phyloP scores from a whole-genome alignment of 1,139 yeast species.

The Zygosaccharomyces sapae region DNA sequence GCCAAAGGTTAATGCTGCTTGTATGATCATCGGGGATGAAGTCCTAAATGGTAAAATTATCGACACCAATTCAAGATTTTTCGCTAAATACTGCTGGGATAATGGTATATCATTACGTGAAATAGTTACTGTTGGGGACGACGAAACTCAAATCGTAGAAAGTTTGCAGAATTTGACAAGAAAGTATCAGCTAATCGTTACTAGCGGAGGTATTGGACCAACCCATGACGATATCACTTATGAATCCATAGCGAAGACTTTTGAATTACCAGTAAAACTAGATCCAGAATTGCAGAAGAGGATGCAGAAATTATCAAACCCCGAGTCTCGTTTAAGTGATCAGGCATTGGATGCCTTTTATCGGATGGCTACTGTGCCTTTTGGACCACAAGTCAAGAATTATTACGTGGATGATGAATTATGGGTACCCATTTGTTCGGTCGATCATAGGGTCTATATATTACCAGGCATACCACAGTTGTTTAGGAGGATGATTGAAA shows the following conservation, averaged over 20 bases:
- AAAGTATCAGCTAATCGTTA: constrained; percentile 64
- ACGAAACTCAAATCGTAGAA: constrained; percentile 56
- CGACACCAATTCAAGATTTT: constrained; percentile 71
- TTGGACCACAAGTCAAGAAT: constrained; percentile 46
- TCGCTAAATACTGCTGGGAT: constrained; percentile 66
- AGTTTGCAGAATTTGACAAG: constrained; percentile 47
- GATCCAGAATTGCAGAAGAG: constrained; percentile 56
- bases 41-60: constrained; percentile 80
- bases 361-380: constrained; percentile 77
- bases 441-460: constrained; percentile 59
- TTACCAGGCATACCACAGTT: constrained; percentile 81
- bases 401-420: constrained; percentile 52
- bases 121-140: constrained; percentile 75
- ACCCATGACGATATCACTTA: constrained; percentile 90
- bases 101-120: constrained; percentile 61
- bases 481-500: constrained; percentile 52
- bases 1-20: constrained; percentile 33
- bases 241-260: constrained; percentile 63
- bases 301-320: constrained; percentile 51
- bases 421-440: constrained; percentile 81
- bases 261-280: constrained; percentile 46
- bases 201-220: constrained; percentile 83
- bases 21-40: constrained; percentile 75
- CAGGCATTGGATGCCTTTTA: constrained; percentile 57
- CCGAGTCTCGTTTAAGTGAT: constrained; percentile 40